These are phyloP conservation scores for Neurospora crassa DNA, from an alignment of 2,329 filamentous ascomycete species.

Conservation along the genomic window DNA sequence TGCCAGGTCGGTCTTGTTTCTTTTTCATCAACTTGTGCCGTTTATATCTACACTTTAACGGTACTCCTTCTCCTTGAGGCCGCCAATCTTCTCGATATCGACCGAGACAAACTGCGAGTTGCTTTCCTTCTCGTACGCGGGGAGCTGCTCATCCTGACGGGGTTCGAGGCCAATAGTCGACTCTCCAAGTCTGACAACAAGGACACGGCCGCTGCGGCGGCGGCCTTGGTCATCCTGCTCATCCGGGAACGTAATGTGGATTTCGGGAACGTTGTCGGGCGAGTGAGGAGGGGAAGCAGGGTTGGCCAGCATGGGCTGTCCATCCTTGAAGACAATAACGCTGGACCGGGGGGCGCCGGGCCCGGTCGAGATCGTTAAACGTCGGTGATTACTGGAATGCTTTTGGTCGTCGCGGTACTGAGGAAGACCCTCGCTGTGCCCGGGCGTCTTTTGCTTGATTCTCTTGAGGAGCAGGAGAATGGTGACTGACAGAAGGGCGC, in stretches of 20 bases:
- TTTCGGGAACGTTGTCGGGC: conserved; percentile 82
- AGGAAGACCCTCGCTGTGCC: conserved; percentile 47
- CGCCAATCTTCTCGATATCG: conserved; percentile 89
- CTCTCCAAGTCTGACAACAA: conserved; percentile 86
- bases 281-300: conserved; percentile 66
- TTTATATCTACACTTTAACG: conserved; percentile 6
- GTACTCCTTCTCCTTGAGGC: conserved; percentile 77
- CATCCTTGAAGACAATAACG: conserved; percentile 71
- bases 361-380: conserved; percentile 49
- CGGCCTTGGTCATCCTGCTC: conserved; percentile 83
- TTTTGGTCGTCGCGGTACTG: conserved; percentile 45
- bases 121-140: conserved; percentile 79
- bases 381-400: conserved; percentile 40
- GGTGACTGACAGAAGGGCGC: conserved; percentile 58
- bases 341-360: conserved; percentile 45
- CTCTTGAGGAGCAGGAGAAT: conserved; percentile 65
- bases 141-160: conserved; percentile 68
- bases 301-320: conserved; percentile 63
- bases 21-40: background rate
- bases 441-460: conserved; percentile 34
- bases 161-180: conserved; percentile 82
- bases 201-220: conserved; percentile 74
- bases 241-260: conserved; percentile 95
- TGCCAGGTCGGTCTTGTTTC: background rate
- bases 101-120: conserved; percentile 80